A percentile compares a stretch with the other conserved stretches of the same genome.
phyloP scores from a whole-genome alignment of 225 moss, liverwort and hornwort genomes.

The Sphagnum tenellum region DNA sequence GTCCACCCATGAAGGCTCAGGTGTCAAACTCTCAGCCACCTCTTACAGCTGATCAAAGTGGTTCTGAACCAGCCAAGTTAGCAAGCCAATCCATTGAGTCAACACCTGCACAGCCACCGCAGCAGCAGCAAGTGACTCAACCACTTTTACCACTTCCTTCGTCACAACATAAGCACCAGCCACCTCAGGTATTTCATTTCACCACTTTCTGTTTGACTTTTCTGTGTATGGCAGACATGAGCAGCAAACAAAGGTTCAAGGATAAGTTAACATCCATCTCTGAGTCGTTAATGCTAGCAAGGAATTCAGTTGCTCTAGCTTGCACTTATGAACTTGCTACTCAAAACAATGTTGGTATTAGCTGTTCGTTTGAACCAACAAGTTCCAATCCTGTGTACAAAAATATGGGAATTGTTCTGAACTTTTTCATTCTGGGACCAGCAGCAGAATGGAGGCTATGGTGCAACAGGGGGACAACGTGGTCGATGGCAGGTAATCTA shows the following conservation, averaged over 20 bases:
- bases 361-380: no score
- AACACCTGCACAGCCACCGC: conserved; percentile 34
- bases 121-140: conserved; percentile 66
- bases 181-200: neutral
- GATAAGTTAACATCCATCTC: no score
- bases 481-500: conserved; percentile 52
- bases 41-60: conserved; percentile 52
- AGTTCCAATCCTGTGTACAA: neutral
- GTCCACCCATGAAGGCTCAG: conserved; percentile 28
- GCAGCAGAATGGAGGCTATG: conserved; percentile 43
- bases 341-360: no score
- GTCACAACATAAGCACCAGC: conserved; percentile 56
- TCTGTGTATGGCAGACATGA: conserved; percentile 37
- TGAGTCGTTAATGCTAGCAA: no score
- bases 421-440: conserved; percentile 15
- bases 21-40: conserved; percentile 19
- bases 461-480: conserved; percentile 37
- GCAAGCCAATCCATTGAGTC: conserved; percentile 25
- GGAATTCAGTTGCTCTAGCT: no score
- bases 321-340: no score
- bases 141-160: conserved; percentile 83
- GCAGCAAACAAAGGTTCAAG: no score
- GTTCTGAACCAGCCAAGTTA: conserved; percentile 36
- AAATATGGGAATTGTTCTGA: conserved; percentile 9
- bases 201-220: neutral